Conservation (phyloP, 805 yeast species). For the Teunomyces tritomae region DNA sequence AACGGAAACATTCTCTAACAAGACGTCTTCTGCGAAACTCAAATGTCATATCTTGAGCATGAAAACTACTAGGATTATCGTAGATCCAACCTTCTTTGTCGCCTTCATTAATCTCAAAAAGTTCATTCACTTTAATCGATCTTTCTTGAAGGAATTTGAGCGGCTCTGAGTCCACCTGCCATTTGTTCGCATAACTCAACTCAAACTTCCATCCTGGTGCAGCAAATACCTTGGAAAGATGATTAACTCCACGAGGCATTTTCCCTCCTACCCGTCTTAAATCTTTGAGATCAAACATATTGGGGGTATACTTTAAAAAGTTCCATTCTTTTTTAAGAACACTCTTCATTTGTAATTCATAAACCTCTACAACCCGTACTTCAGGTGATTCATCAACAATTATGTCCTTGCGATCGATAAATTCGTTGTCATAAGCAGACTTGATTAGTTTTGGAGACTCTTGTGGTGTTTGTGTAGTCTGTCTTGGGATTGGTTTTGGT, state of each 20-base stretch:
- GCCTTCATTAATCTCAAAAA: slow-evolving; percentile 26
- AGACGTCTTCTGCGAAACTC: slow-evolving; percentile 60
- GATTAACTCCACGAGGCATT: slow-evolving; percentile 63
- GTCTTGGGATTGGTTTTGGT: too few species aligned
- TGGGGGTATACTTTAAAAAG: slow-evolving; percentile 53
- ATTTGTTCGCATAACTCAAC: slow-evolving; percentile 46
- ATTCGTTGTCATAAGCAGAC: slow-evolving; percentile 14
- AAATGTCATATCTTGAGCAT: slow-evolving; percentile 34
- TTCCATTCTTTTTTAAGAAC: slow-evolving; percentile 61
- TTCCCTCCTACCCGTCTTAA: slow-evolving; percentile 38
- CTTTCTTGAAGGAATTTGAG: slow-evolving; percentile 51
- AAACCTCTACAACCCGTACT: slow-evolving; percentile 64
- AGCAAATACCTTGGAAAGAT: slow-evolving; percentile 55
- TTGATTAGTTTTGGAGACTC: slow-evolving; percentile 6
- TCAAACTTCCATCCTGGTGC: slow-evolving; percentile 77
- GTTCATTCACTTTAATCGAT: slow-evolving; percentile 18
- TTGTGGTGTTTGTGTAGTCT: background rate
- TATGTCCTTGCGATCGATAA: slow-evolving; percentile 46
- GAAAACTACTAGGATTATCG: slow-evolving; percentile 30
- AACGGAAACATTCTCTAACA: slow-evolving; percentile 43
- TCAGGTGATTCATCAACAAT: slow-evolving; percentile 71
- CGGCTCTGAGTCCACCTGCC: slow-evolving; percentile 64
- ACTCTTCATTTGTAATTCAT: slow-evolving; percentile 69
- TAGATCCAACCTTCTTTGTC: slow-evolving; percentile 51
- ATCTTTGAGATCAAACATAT: slow-evolving; percentile 53